Percentiles rank a stretch among this genome's conserved stretches.
Evolutionary conservation across 306 rosid species (phyloP).

Genomic region (Hippophae gyantsensis): DNA sequence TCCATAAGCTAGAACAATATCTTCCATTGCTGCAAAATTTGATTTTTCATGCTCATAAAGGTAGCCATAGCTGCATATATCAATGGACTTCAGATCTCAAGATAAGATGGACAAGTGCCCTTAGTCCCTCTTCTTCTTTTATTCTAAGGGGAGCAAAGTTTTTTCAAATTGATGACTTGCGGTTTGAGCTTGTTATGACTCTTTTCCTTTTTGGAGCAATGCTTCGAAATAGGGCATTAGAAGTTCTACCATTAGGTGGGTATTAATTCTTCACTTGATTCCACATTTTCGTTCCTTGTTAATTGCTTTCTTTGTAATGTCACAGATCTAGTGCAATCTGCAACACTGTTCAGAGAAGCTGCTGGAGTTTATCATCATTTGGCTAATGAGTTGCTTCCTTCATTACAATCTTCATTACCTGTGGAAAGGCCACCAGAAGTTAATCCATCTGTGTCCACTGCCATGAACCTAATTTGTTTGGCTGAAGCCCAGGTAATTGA

Average conservation of each 20-base stretch:
- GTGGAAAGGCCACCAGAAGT: conserved; percentile 57
- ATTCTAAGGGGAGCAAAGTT: conserved; percentile 39
- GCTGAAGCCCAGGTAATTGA: conserved; percentile 76
- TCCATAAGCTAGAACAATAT: conserved; percentile 55
- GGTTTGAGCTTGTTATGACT: conserved; percentile 56
- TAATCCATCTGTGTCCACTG: conserved; percentile 37
- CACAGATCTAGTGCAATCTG: conserved; percentile 56
- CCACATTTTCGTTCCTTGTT: conserved; percentile 11
- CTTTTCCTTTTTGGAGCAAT: conserved; percentile 62
- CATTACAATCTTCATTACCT: conserved; percentile 25
- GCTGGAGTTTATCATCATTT: conserved; percentile 67
- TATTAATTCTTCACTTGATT: conserved; percentile 6
- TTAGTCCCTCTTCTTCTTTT: conserved; percentile 47
- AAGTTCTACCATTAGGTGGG: conserved; percentile 54
- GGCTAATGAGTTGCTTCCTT: conserved; percentile 49
- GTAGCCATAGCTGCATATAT: conserved; percentile 13
- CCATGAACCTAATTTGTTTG: conserved; percentile 60
- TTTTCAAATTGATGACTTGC: conserved; percentile 46
- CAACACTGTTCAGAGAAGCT: conserved; percentile 59
- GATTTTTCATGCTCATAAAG: conserved; percentile 23
- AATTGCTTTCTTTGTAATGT: conserved; percentile 21
- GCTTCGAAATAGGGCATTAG: conserved; percentile 55
- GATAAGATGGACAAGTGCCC: conserved; percentile 59
- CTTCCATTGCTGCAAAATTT: conserved; percentile 64
- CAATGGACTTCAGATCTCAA: conserved; percentile 39